Evolutionary conservation across 2,329 filamentous ascomycete genomes (phyloP), one percentile per base, ranked within the genome.

Genomic region (Epichloe bromicola): DNA sequence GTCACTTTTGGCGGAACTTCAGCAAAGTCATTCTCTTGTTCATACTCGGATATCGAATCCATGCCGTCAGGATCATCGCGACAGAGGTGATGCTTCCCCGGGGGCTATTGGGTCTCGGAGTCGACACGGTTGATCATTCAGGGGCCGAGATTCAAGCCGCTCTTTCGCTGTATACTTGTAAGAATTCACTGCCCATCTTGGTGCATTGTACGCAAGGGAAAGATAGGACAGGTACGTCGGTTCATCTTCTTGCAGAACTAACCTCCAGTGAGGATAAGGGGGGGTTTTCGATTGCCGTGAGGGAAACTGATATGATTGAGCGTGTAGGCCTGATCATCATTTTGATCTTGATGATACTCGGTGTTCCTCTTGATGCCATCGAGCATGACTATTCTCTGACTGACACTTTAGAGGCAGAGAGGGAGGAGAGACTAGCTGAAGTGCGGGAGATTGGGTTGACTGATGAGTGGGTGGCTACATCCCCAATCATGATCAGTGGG

Each of bases 141-240:
- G 78, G 75, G 0, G 63, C 67, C 1, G 83, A 87, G 60, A 75
- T 88, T 17, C 73, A 72, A 23, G 54, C 65, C 47, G 59, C 60
- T 6, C 55, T 70, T 37, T 56, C 55, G 8, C 52, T 67, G 1
- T 68, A 66, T 48, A 56, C 63, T 5, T 49, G 51, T 7, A 23
- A 54, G 2, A 58, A 64, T 0, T 73, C 72, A 15, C 80, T 82
- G 55, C 88, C 88, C 0, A 66, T 82, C 1, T 63, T 95, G 7
- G 69, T 93, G 2, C 88, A 95, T 65, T 95, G 89, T 65, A 93
- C 88, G 1, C 88, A 94, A 60, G 89, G 89, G 52, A 95, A 95
- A 63, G 89, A 95, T 61, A 78, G 89, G 2, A 70, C 68, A 51
- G 66, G 66, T 65, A 53, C 48, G 55, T 44, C 7, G 12, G 36